phyloP scores from a whole-genome alignment of 139 green algal genomes.

The Chlorella sp. region DNA sequence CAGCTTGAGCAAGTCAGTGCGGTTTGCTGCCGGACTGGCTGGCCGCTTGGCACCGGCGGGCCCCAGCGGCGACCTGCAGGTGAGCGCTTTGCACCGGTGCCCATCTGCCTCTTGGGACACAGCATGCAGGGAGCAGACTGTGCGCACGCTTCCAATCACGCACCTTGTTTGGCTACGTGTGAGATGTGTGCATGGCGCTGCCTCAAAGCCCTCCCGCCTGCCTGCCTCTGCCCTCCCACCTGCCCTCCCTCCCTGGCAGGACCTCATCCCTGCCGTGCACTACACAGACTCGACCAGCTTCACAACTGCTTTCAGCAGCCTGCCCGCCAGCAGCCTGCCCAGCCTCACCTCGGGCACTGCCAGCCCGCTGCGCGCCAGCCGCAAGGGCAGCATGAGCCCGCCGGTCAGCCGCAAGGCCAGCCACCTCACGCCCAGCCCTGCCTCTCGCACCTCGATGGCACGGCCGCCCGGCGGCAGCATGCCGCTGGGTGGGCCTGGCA shows the following conservation, averaged over 20 bases:
- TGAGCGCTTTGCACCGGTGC: background rate
- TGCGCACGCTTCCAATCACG: too few relatives aligned
- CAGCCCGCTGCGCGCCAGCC: background rate
- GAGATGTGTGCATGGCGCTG: background rate
- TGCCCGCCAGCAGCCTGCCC: conserved; percentile 23
- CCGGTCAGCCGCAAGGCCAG: conserved; percentile 1
- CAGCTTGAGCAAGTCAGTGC: conserved; percentile 17
- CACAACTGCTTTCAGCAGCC: conserved; percentile 10
- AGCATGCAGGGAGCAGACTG: too few relatives aligned
- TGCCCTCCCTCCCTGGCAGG: too few relatives aligned
- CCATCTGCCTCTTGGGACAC: too few relatives aligned
- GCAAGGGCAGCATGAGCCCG: conserved; percentile 12
- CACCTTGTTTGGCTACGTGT: too few relatives aligned
- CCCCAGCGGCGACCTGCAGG: background rate
- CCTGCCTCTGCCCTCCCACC: background rate
- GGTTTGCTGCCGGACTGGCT: background rate
- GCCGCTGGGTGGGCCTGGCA: background rate
- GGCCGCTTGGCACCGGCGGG: background rate
- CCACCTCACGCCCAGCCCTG: background rate
- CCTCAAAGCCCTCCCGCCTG: background rate
- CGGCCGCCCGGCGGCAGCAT: background rate
- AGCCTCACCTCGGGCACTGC: conserved; percentile 1
- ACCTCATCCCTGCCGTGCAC: conserved; percentile 10
- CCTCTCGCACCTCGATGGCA: background rate
- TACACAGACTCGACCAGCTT: background rate